Percentiles rank a stretch among this genome's conserved stretches.
Conservation (phyloP, 2,329 filamentous ascomycete species). For the Fusarium buharicum region DNA sequence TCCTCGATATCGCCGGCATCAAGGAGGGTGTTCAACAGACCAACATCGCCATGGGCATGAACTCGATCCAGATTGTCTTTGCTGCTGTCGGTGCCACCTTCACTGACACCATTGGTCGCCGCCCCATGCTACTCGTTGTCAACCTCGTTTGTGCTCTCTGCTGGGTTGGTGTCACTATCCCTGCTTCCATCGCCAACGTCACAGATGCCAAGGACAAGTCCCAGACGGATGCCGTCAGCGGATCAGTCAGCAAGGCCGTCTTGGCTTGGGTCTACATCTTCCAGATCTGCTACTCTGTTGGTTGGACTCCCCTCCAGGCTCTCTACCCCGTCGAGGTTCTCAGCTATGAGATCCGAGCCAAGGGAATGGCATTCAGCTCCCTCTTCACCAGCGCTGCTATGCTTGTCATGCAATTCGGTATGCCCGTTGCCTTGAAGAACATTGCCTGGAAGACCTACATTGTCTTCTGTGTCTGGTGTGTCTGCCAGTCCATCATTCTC, state of each 20-base stretch:
- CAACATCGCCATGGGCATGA: conserved; percentile 61
- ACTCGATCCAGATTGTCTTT: conserved; percentile 60
- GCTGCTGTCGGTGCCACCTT: conserved; percentile 60
- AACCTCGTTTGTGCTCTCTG: conserved; percentile 58
- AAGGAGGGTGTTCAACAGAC: conserved; percentile 51
- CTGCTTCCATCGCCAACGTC: conserved; percentile 52
- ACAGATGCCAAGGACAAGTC: conserved; percentile 43
- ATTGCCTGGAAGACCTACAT: conserved; percentile 67
- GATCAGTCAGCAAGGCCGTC: conserved; percentile 55
- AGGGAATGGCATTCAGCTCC: conserved; percentile 64
- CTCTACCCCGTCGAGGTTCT: conserved; percentile 65
- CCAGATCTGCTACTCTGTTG: conserved; percentile 55
- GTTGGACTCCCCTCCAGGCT: conserved; percentile 50
- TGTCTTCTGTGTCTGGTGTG: conserved; percentile 59
- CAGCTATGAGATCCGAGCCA: conserved; percentile 64
- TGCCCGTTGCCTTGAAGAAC: conserved; percentile 58
- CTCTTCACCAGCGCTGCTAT: conserved; percentile 54
- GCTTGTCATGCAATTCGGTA: conserved; percentile 56
- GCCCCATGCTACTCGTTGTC: conserved; percentile 60
- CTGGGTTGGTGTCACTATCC: conserved; percentile 61
- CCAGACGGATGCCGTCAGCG: conserved; percentile 43
- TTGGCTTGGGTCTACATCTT: conserved; percentile 57
- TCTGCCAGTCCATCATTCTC: conserved; percentile 54
- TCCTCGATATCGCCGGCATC: conserved; percentile 63
- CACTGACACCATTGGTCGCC: conserved; percentile 62